Conservation (phyloP, 371 early-diverging fungal genomes). For the Homolaphlyctis polyrhiza region DNA sequence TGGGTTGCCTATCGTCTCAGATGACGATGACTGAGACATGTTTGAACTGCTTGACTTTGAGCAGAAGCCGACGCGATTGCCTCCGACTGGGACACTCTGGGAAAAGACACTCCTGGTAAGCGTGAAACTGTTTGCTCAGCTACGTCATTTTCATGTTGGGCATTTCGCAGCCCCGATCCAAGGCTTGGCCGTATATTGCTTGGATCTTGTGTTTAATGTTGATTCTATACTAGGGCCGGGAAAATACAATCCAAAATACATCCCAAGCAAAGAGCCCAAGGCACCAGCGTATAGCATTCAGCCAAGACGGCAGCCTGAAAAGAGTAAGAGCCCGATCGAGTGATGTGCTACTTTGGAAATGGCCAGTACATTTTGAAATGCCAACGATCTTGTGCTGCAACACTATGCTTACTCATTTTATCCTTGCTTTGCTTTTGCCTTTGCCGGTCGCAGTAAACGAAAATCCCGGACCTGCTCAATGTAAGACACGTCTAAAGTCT, state of each 20-base stretch:
- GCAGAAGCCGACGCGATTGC: background rate
- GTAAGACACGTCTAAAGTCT: conserved; percentile 15
- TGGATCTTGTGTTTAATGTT: background rate
- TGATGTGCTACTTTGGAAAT: too few species aligned
- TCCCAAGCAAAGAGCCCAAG: conserved; percentile 36
- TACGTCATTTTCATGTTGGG: too few species aligned
- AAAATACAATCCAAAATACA: conserved; percentile 43
- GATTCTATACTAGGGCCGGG: conserved; percentile 30
- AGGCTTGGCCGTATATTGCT: too few species aligned
- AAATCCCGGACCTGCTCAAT: conserved; percentile 45
- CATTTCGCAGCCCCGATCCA: too few species aligned
- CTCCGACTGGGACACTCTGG: conserved; percentile 11
- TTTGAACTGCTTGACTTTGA: background rate
- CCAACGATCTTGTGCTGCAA: background rate
- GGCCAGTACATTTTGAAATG: background rate
- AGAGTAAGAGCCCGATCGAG: too few species aligned
- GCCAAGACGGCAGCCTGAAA: conserved; percentile 31
- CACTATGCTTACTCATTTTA: too few species aligned
- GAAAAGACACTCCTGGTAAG: conserved; percentile 32
- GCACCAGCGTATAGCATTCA: conserved; percentile 48
- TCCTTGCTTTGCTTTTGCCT: too few species aligned
- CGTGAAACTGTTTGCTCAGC: background rate
- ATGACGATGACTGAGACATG: too few species aligned
- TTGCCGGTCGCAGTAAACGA: conserved; percentile 23
- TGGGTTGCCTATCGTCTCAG: too few species aligned